These are phyloP conservation scores for Ceratobasidium sp. DNA, from an alignment of 1,284 basidiomycete genomes.

Conservation along the genomic window DNA sequence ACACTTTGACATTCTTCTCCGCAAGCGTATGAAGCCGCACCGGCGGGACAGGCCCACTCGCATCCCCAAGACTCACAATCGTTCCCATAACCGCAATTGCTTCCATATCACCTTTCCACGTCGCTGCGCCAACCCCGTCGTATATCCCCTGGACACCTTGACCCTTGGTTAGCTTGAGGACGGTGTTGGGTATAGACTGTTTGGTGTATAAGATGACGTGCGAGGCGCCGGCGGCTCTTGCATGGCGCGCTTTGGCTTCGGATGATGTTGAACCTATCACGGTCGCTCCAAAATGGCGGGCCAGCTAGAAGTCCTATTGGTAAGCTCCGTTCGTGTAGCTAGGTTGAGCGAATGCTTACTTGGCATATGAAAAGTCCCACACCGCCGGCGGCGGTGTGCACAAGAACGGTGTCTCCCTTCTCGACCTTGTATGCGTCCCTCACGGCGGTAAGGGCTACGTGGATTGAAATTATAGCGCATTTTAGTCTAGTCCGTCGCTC, in stretches of 20 bases:
- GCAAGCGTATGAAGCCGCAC: constrained; percentile 79
- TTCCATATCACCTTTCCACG: constrained; percentile 85
- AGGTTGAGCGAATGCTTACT: constrained; percentile 50
- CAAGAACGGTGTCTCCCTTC: constrained; percentile 75
- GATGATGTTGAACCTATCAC: constrained; percentile 95
- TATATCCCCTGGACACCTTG: constrained; percentile 88
- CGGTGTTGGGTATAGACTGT: constrained; percentile 73
- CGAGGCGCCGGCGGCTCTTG: constrained; percentile 82
- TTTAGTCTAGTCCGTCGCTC: too few relatives aligned
- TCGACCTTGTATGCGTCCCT: constrained; percentile 87
- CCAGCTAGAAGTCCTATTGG: constrained; percentile 54
- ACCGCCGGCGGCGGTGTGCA: constrained; percentile 93
- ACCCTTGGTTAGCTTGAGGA: constrained; percentile 81
- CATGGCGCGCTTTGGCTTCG: constrained; percentile 82
- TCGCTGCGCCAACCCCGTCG: constrained; percentile 85
- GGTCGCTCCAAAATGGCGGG: constrained; percentile 71
- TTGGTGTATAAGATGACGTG: constrained; percentile 85
- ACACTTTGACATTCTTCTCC: constrained; percentile 84
- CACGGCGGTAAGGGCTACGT: constrained; percentile 72
- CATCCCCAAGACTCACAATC: constrained; percentile 91
- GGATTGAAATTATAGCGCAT: not conserved
- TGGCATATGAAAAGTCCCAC: constrained; percentile 64
- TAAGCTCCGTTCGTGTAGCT: constrained; percentile 30
- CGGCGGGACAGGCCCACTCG: constrained; percentile 81
- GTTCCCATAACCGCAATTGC: constrained; percentile 83